phyloP scores from a whole-genome alignment of 2,329 filamentous ascomycete species.

The Davidsoniella eucalypti region DNA sequence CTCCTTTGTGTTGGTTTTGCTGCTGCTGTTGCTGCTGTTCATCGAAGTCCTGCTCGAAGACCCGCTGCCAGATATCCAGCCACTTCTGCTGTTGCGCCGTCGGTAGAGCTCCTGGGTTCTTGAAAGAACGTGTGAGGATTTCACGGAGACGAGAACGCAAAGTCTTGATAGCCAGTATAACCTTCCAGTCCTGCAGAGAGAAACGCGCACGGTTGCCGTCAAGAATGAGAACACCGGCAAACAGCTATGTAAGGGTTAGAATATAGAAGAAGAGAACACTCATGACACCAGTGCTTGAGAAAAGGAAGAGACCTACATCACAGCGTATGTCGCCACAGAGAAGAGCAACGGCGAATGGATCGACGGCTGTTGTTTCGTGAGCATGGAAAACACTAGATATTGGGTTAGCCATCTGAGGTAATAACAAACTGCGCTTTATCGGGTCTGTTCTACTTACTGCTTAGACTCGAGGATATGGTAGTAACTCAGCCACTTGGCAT shows the following conservation, averaged over 20 bases:
- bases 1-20: background rate
- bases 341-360: constrained; percentile 68
- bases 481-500: constrained; percentile 73
- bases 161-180: constrained; percentile 74
- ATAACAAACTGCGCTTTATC: background rate
- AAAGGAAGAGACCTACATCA: constrained; percentile 37
- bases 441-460: constrained; percentile 33
- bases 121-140: constrained; percentile 55
- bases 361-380: constrained; percentile 67
- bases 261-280: background rate
- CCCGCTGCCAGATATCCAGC: constrained; percentile 57
- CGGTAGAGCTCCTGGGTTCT: constrained; percentile 43
- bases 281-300: background rate
- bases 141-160: constrained; percentile 59
- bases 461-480: constrained; percentile 95
- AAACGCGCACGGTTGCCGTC: constrained; percentile 81
- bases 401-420: background rate
- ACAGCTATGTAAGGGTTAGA: constrained; percentile 38
- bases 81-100: constrained; percentile 55
- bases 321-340: constrained; percentile 81
- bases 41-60: constrained; percentile 29
- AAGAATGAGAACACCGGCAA: constrained; percentile 69
- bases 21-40: background rate
- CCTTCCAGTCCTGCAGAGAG: constrained; percentile 74
- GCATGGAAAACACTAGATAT: constrained; percentile 59